These are phyloP conservation scores for Onygena corvina DNA, from an alignment of 2,329 filamentous ascomycete species.

Conservation along the genomic window DNA sequence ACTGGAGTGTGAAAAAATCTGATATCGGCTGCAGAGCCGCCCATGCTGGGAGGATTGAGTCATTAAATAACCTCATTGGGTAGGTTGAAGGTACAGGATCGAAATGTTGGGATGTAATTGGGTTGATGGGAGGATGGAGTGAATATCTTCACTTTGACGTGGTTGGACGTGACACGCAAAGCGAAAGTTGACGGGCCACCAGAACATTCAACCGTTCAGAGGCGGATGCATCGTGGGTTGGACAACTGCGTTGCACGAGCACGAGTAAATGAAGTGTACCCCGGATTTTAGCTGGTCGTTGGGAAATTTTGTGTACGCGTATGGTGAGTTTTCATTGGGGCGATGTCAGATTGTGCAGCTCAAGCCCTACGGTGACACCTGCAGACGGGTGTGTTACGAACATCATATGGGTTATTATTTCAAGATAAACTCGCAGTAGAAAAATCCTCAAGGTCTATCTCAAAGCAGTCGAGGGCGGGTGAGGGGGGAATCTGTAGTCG, in stretches of 20 bases:
- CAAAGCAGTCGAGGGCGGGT: neutral
- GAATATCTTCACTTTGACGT: neutral
- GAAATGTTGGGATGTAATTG: too few relatives aligned
- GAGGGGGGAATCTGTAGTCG: neutral
- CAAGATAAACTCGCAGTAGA: neutral
- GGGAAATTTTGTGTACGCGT: too few relatives aligned
- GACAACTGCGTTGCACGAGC: neutral
- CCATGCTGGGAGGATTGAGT: neutral
- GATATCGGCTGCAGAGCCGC: neutral
- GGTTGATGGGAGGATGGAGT: neutral
- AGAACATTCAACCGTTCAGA: too few relatives aligned
- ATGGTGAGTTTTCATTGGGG: too few relatives aligned
- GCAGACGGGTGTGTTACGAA: too few relatives aligned
- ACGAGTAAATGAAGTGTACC: too few relatives aligned
- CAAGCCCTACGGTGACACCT: too few relatives aligned
- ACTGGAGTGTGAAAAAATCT: neutral
- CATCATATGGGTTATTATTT: neutral
- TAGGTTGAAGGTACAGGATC: neutral
- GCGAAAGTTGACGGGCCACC: too few relatives aligned
- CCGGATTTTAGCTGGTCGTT: too few relatives aligned
- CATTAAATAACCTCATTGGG: neutral
- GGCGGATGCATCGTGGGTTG: too few relatives aligned
- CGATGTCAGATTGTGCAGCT: too few relatives aligned
- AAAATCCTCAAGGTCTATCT: neutral
- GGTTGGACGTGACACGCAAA: too few relatives aligned